These are phyloP conservation scores for Metarhizium brunneum DNA, from an alignment of 2,329 filamentous ascomycete species.

Conservation along the genomic window DNA sequence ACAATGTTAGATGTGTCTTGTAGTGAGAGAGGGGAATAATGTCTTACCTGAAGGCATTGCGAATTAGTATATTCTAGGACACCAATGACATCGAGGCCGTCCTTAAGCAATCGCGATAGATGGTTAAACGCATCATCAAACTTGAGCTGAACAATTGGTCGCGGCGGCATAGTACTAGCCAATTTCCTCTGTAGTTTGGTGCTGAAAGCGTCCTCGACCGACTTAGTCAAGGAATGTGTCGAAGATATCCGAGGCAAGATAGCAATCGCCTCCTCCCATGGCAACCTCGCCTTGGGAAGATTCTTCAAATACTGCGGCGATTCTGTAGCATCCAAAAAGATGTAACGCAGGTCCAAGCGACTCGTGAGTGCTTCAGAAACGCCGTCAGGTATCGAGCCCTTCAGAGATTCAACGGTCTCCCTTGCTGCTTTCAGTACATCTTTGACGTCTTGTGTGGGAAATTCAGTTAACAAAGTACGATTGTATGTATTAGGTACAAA, in stretches of 20 bases:
- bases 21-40: slow-evolving; percentile 3
- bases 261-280: slow-evolving; percentile 41
- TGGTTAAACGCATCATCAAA: slow-evolving; percentile 64
- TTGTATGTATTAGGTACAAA: slow-evolving; percentile 91
- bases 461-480: slow-evolving; percentile 59
- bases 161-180: slow-evolving; percentile 86
- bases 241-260: slow-evolving; percentile 47
- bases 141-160: slow-evolving; percentile 73
- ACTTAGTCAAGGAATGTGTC: slow-evolving; percentile 51
- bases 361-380: slow-evolving; percentile 47
- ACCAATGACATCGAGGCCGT: slow-evolving; percentile 59
- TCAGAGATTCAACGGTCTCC: slow-evolving; percentile 35
- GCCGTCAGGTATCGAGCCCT: slow-evolving; percentile 27
- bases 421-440: slow-evolving; percentile 45
- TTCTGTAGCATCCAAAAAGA: slow-evolving; percentile 49
- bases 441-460: slow-evolving; percentile 48
- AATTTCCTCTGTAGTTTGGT: slow-evolving; percentile 83
- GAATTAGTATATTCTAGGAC: slow-evolving; percentile 60
- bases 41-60: slow-evolving; percentile 57
- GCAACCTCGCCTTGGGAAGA: slow-evolving; percentile 36
- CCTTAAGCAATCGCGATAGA: slow-evolving; percentile 60
- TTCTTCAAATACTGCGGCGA: slow-evolving; percentile 34
- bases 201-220: slow-evolving; percentile 74
- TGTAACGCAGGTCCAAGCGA: slow-evolving; percentile 57
- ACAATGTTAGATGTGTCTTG: not conserved